Base-by-base conservation (phyloP, 1,284 basidiomycete species). In the Cutaneotrichosporon sp. region DNA sequence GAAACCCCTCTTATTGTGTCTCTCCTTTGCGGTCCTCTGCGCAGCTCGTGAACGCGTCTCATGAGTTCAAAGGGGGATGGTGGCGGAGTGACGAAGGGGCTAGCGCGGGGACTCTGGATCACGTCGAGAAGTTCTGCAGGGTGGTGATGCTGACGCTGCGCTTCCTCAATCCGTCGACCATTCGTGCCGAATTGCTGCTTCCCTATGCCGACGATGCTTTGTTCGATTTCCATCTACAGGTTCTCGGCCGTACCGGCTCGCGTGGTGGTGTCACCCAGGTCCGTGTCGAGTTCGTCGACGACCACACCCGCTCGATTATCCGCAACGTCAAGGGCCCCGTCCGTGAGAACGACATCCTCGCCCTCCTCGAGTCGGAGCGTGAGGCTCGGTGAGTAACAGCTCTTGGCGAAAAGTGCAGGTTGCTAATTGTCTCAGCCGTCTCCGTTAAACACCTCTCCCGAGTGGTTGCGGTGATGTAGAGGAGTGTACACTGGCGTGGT, bases 181-280 rank as follows among this genome's bases (percentile, higher is more conserved):
- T 33, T 12, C 21, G 15, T 17, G 12, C 21, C 40, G 21, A 22
- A 14, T 18, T 9, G 26, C 5, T 30, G 26, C 30, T 30, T 14
- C 43, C 17, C 33, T 18, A 4, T 43, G 30, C 20, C 43, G 33
- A 45, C 30, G 20, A 17, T 36, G 18, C 4, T 18, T 45, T 18
- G 10, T 36, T 23, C 26, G 13, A 34, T 42, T 17, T 26, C 26
- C 40, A 37, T 40, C 37, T 18, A 53, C 62, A 96, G 90, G 91
- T 97, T 76, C 86, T 98, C 72, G 96, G 96, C 76, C 86, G 96
- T 73, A 99, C 96, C 74, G 96, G 96, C 64, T 97, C 94, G 70
- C 90, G 96, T 77, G 96, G 96, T 81, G 93, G 93, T 82, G 93
- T 99, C 69, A 98, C 92, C 64, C 96, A 98, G 82, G 93, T 97